Percentiles rank a stretch among this genome's conserved stretches.
These are phyloP conservation scores for Arachis stenosperma DNA, from an alignment of 306 rosid genomes.

Conservation along the genomic window DNA sequence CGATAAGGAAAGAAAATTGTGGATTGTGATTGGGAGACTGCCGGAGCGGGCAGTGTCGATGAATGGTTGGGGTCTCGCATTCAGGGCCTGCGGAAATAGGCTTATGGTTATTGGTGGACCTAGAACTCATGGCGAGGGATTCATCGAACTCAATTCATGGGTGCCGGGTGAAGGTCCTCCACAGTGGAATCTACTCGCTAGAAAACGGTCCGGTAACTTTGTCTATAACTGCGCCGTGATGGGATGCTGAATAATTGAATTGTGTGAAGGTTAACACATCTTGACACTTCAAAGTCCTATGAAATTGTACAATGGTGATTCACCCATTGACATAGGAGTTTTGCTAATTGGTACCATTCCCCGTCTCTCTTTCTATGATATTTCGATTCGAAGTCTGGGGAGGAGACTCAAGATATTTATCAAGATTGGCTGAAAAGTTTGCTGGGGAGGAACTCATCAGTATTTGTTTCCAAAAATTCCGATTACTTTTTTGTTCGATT, in stretches of 20 bases:
- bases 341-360: conserved; percentile 75
- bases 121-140: conserved; percentile 71
- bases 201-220: conserved; percentile 75
- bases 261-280: conserved; percentile 23
- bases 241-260: conserved; percentile 74
- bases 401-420: conserved; percentile 55
- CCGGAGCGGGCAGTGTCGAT: conserved; percentile 80
- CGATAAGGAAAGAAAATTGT: conserved; percentile 55
- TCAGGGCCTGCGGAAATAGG: conserved; percentile 84
- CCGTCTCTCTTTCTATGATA: conserved; percentile 42
- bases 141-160: conserved; percentile 89
- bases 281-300: conserved; percentile 42
- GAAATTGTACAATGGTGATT: conserved; percentile 50
- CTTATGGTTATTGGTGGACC: conserved; percentile 94
- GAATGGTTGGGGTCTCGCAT: conserved; percentile 99
- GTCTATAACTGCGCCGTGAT: conserved; percentile 98
- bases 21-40: conserved; percentile 75
- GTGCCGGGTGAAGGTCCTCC: conserved; percentile 95
- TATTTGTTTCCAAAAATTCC: conserved; percentile 39
- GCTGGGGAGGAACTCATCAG: conserved; percentile 52
- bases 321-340: conserved; percentile 53
- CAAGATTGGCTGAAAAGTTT: conserved; percentile 67
- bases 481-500: conserved; percentile 49
- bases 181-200: conserved; percentile 74
- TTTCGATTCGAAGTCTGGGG: conserved; percentile 48